Evolutionary conservation across 116 monocot genomes (phyloP), one percentile per base, ranked within the genome.

Genomic region (Iris pallida): DNA sequence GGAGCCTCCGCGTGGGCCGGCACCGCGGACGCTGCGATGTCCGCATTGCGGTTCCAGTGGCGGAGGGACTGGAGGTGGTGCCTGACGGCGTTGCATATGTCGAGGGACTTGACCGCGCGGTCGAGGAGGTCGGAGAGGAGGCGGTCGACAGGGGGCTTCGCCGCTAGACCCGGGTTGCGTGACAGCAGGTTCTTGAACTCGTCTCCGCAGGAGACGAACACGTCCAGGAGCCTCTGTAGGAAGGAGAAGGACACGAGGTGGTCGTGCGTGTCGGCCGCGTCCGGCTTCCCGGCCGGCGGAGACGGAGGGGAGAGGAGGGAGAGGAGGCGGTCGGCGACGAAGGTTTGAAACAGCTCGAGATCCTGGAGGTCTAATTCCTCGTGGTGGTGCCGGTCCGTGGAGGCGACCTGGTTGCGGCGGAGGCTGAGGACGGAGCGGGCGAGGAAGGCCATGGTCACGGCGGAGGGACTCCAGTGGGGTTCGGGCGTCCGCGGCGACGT

Each of bases 31-130:
- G 66, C 68, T 17, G 80, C 85, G 57, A 82, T 89, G 53, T 68
- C 77, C 40, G 75, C 82, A 46, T 79, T 77, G 66, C 72, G 82
- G 59, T 71, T 66, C 30, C 65, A 74, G 61, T 77, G 61, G 59
- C 70, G 71, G 59, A 86, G 70, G 55, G 72, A 76, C 42, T 73
- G 68, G 16, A 89, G 58, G 12, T 65, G 46, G 5, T 63, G 55
- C 16, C 65, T 64, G 18, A 80, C 74, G n/a, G 18, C 68, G 72
- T 82, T 82, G 72, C 82, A 82, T 20, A 85, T 42, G 66, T 89
- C 89, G 20, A 89, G 82, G 7, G 77, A 67, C 68, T 82, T 89
- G 46, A 85, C 65, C 4, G 56, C 40, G 4, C 77, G 82, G 56
- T 85, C 89, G 68, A 89, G 74, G 59, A 82, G 54, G 46, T 82